Evolutionary conservation across 225 moss, liverwort and hornwort species (phyloP).

Genomic region (Bryoerythrophyllum caledonicum): DNA sequence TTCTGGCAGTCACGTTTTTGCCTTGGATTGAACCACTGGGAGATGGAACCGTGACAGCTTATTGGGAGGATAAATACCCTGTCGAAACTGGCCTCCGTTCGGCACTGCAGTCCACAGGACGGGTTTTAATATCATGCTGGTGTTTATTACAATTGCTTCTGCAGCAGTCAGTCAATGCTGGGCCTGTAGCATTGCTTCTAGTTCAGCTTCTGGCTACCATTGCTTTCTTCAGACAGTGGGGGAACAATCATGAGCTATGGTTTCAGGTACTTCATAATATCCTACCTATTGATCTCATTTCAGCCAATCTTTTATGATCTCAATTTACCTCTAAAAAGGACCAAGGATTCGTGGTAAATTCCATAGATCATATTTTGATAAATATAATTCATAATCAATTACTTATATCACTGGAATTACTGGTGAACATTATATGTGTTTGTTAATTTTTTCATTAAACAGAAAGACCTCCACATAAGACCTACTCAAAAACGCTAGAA

Average conservation of each 20-base stretch:
- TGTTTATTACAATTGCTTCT: conserved; percentile 77
- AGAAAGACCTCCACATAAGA: too few relatives aligned
- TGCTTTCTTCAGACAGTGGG: conserved; percentile 39
- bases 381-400: too few relatives aligned
- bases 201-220: conserved; percentile 58
- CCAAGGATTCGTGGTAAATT: too few relatives aligned
- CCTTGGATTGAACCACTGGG: conserved; percentile 69
- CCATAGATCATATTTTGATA: too few relatives aligned
- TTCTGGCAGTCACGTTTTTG: conserved; percentile 39
- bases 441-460: too few relatives aligned
- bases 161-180: conserved; percentile 77
- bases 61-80: too few relatives aligned
- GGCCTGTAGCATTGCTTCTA: conserved; percentile 60
- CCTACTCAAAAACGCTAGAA: too few relatives aligned
- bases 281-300: too few relatives aligned
- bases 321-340: too few relatives aligned
- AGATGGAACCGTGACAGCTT: conserved; percentile 30
- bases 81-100: too few relatives aligned
- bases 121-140: conserved; percentile 72
- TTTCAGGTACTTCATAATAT: conserved; percentile 42
- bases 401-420: too few relatives aligned
- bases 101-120: conserved; percentile 58
- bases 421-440: too few relatives aligned
- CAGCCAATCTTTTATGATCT: neutral
- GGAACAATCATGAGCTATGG: conserved; percentile 37